phyloP scores from a whole-genome alignment of 1,284 basidiomycete species.

The Sanghuangporus sanghuang region DNA sequence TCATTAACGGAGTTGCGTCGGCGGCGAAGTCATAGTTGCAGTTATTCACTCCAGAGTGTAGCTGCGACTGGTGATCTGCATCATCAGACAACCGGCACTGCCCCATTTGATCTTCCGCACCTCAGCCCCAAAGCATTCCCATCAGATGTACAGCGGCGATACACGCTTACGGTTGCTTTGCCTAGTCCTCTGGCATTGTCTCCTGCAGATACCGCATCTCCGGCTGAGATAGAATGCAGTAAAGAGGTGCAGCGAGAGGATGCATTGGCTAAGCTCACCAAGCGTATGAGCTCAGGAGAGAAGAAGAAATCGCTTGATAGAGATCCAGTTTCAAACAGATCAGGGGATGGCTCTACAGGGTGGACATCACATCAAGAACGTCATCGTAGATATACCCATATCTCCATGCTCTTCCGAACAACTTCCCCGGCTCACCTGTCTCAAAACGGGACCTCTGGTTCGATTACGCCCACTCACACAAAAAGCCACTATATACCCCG shows the following conservation, averaged over 20 bases:
- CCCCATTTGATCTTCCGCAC: conserved; percentile 14
- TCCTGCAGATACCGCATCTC: conserved; percentile 1
- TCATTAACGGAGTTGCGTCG: conserved; percentile 15
- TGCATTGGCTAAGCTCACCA: conserved; percentile 2
- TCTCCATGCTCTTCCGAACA: conserved; percentile 11
- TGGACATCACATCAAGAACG: conserved; percentile 9
- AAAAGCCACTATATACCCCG: conserved; percentile 17
- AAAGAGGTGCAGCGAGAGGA: not conserved
- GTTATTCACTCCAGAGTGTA: not conserved
- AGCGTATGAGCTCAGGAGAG: not conserved
- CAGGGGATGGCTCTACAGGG: not conserved
- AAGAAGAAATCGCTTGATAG: not conserved
- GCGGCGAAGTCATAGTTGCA: conserved; percentile 11
- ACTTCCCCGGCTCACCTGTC: not conserved
- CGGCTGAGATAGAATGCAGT: not conserved
- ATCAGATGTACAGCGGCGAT: conserved; percentile 2
- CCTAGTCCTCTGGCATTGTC: not conserved
- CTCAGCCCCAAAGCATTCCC: conserved; percentile 12
- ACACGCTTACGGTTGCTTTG: conserved; percentile 15
- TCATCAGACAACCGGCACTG: not conserved
- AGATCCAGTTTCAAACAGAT: conserved; percentile 1
- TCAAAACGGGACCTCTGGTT: not conserved
- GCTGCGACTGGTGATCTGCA: not conserved
- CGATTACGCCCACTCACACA: not conserved
- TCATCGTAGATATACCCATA: conserved; percentile 18